Evolutionary conservation across 23 red algal species (phyloP).

Genomic region (Gracilaria vermiculophylla): DNA sequence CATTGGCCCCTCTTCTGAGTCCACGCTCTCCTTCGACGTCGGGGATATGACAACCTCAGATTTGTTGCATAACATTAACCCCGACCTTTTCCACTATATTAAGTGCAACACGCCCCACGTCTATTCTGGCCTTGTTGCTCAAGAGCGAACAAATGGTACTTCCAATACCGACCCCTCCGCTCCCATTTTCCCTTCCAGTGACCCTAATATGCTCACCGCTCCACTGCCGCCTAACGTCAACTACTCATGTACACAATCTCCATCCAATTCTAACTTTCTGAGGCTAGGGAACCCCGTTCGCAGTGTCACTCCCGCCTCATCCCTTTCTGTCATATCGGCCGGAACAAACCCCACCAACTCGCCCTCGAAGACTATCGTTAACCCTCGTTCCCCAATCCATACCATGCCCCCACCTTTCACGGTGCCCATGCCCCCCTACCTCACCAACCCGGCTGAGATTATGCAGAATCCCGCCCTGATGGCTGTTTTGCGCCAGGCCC

Average conservation of each 20-base stretch:
- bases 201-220: background rate
- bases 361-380: background rate
- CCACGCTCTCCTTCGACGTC: conserved; percentile 15
- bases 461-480: background rate
- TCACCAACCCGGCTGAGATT: background rate
- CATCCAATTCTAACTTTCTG: background rate
- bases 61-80: conserved; percentile 3
- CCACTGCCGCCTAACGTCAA: background rate
- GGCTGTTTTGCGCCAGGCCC: conserved; percentile 17
- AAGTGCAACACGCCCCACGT: conserved; percentile 18
- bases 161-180: background rate
- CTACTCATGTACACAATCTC: background rate
- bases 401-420: background rate
- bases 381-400: background rate
- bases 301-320: background rate
- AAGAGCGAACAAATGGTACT: conserved; percentile 2
- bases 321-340: background rate
- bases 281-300: background rate
- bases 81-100: conserved; percentile 5
- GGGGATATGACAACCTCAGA: background rate
- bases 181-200: background rate
- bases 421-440: background rate
- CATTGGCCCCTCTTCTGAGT: background rate
- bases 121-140: conserved; percentile 5
- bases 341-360: background rate